Conservation (phyloP, 1,284 basidiomycete species). For the Tremellales sp. region DNA sequence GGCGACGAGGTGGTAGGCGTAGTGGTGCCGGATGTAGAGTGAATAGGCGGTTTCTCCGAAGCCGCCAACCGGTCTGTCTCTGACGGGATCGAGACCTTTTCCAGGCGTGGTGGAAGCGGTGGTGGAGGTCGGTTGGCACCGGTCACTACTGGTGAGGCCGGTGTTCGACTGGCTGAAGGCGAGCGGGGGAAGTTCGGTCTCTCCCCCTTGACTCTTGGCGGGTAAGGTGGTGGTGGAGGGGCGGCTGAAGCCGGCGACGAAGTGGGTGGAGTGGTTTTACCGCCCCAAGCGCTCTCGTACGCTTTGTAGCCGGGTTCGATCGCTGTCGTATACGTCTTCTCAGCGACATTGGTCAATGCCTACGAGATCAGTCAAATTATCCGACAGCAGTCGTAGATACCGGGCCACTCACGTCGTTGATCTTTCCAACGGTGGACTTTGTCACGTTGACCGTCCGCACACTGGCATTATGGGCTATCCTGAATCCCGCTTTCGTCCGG, state of each 20-base stretch:
- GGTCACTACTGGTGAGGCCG: neutral
- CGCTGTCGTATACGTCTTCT: conserved; percentile 24
- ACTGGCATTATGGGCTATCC: conserved; percentile 60
- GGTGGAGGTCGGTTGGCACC: conserved; percentile 1
- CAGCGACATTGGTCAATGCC: conserved; percentile 34
- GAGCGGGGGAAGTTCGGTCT: neutral
- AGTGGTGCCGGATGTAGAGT: neutral
- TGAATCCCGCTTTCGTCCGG: conserved; percentile 58
- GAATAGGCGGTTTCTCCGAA: neutral
- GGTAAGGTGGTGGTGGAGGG: conserved; percentile 38
- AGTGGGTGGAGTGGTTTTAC: neutral
- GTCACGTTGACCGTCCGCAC: conserved; percentile 65
- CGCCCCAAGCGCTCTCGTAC: neutral
- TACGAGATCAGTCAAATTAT: conserved; percentile 9
- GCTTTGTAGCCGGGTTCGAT: conserved; percentile 14
- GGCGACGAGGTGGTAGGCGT: neutral
- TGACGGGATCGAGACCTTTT: neutral
- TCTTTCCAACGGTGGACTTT: conserved; percentile 58
- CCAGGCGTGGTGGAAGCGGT: neutral
- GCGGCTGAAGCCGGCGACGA: conserved; percentile 3
- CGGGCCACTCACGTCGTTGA: conserved; percentile 60
- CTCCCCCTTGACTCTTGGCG: no score
- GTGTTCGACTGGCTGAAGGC: neutral
- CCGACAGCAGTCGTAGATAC: neutral
- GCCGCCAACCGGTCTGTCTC: conserved; percentile 1